Percentiles rank a stretch among this genome's conserved stretches.
These are phyloP conservation scores for Houttuynia cordata DNA, from an alignment of 164 flowering plant species.

Conservation along the genomic window DNA sequence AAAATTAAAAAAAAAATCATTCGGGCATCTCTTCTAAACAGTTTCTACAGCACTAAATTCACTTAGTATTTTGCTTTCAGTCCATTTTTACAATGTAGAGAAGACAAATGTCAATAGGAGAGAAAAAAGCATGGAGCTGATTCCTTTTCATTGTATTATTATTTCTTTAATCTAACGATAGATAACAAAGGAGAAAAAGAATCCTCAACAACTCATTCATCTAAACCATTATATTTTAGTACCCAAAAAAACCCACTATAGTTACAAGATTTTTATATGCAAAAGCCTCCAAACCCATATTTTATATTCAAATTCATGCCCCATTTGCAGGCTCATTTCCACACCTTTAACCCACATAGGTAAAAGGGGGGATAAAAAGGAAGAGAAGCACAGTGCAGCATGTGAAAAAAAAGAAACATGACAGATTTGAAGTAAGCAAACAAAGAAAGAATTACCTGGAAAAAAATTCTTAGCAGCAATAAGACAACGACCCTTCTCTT, in stretches of 20 bases:
- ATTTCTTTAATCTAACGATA: too few species aligned
- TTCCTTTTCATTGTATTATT: neutral
- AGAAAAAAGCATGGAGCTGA: too few species aligned
- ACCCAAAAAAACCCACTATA: neutral
- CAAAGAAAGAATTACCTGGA: conserved; percentile 45
- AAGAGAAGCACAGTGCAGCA: neutral
- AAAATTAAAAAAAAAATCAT: too few species aligned
- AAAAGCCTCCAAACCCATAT: neutral
- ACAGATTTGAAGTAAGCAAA: neutral
- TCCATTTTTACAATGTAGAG: too few species aligned
- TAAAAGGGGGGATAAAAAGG: neutral
- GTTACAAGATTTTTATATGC: too few species aligned
- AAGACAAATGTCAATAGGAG: too few species aligned
- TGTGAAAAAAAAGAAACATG: neutral
- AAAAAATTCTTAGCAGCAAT: conserved; percentile 49
- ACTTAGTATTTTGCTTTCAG: too few species aligned
- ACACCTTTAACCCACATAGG: too few species aligned
- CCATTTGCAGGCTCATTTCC: neutral
- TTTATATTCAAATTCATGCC: neutral
- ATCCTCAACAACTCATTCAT: neutral
- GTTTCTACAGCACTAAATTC: too few species aligned
- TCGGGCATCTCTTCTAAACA: too few species aligned
- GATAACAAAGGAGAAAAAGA: neutral
- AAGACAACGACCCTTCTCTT: conserved; percentile 78
- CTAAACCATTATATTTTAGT: neutral